phyloP scores from a whole-genome alignment of 495 filamentous ascomycete species.

The Penicillium paxilli region DNA sequence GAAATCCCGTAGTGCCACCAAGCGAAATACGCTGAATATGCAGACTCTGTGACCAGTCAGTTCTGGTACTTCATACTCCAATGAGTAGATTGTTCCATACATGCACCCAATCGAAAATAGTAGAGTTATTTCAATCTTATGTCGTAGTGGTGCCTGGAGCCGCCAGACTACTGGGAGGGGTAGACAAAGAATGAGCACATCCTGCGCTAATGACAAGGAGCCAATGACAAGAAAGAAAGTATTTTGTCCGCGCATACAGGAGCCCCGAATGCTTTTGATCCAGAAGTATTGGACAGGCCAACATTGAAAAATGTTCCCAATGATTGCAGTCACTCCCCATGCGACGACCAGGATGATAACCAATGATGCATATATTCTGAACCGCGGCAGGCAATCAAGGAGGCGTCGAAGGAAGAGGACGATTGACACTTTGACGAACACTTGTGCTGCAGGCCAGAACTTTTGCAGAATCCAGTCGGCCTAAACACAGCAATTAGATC shows the following conservation, averaged over 20 bases:
- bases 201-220: constrained; percentile 19
- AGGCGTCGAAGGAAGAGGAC: constrained; percentile 31
- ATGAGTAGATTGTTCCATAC: constrained; percentile 12
- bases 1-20: constrained; percentile 20
- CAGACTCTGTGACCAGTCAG: constrained; percentile 20
- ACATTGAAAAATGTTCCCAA: constrained; percentile 33
- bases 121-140: constrained; percentile 31
- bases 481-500: constrained; percentile 7
- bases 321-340: constrained; percentile 24
- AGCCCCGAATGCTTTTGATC: constrained; percentile 24
- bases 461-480: constrained; percentile 26
- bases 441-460: constrained; percentile 25
- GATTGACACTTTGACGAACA: constrained; percentile 39
- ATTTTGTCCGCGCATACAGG: constrained; percentile 25
- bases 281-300: constrained; percentile 32
- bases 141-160: constrained; percentile 22
- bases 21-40: constrained; percentile 27
- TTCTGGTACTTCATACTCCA: neutral
- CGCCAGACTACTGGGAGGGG: constrained; percentile 37
- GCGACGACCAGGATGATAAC: constrained; percentile 23
- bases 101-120: constrained; percentile 31
- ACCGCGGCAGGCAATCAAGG: constrained; percentile 16
- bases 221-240: constrained; percentile 22
- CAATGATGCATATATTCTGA: constrained; percentile 6
- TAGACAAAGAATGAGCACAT: constrained; percentile 28